Evolutionary conservation across 208 protist species (phyloP).

Genomic region (Crithidia bombi): DNA sequence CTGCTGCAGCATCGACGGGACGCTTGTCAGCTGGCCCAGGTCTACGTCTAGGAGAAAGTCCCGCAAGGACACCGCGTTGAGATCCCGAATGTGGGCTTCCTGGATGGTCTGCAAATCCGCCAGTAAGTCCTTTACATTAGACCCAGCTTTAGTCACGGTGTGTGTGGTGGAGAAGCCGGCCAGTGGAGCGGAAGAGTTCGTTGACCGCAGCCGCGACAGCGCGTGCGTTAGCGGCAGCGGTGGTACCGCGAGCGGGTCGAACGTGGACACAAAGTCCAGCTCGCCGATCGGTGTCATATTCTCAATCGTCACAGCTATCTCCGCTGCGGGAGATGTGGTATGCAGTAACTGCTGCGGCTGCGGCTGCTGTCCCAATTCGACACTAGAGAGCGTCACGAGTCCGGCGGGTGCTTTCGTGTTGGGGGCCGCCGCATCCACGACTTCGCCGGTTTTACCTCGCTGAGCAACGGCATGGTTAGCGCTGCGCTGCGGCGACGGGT

Average conservation of each 20-base stretch:
- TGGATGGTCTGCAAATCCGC: conserved; percentile 8
- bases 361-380: not conserved
- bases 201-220: not conserved
- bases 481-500: not conserved
- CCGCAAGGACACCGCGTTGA: conserved; percentile 9
- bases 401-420: not conserved
- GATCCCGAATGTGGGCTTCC: conserved; percentile 8
- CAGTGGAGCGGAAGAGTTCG: not conserved
- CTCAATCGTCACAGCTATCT: not conserved
- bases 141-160: too few relatives aligned
- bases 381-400: not conserved
- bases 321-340: too few relatives aligned
- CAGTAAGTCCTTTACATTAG: not conserved
- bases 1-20: conserved; percentile 1
- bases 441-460: not conserved
- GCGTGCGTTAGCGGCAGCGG: conserved; percentile 23
- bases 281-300: not conserved
- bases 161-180: not conserved
- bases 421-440: not conserved
- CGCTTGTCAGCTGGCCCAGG: not conserved
- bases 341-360: too few relatives aligned
- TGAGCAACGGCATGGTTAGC: not conserved
- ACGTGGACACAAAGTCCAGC: conserved; percentile 15
- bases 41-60: conserved; percentile 7
- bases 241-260: conserved; percentile 24